Percentiles rank a stretch among this genome's conserved stretches.
Evolutionary conservation across 2,329 filamentous ascomycete genomes (phyloP).

Genomic region (Neodidymelliopsis sp.): DNA sequence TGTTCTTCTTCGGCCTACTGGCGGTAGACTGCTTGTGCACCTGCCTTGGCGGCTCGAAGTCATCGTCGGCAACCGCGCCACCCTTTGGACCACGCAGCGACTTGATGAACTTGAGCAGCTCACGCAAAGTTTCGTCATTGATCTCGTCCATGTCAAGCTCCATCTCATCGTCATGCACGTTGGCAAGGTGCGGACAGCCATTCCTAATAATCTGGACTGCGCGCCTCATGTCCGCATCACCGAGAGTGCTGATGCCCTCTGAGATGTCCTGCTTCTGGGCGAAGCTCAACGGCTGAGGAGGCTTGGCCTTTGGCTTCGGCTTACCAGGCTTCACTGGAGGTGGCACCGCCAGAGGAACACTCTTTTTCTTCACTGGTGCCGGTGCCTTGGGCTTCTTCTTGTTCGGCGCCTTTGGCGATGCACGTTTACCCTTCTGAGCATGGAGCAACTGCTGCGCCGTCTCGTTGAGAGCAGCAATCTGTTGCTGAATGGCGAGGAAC

Average conservation of each 20-base stretch:
- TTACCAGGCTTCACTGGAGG: constrained; percentile 45
- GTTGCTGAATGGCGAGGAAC: constrained; percentile 63
- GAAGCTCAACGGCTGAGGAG: constrained; percentile 72
- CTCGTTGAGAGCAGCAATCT: constrained; percentile 71
- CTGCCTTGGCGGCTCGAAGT: constrained; percentile 56
- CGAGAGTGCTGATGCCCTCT: constrained; percentile 80
- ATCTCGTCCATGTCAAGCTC: constrained; percentile 72
- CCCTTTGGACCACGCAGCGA: constrained; percentile 49
- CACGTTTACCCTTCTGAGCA: constrained; percentile 59
- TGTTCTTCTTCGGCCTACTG: constrained; percentile 73
- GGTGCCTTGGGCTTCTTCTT: constrained; percentile 56
- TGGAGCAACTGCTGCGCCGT: constrained; percentile 66
- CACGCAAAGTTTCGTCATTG: constrained; percentile 61
- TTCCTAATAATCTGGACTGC: constrained; percentile 90
- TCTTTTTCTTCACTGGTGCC: constrained; percentile 38
- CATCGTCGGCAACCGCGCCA: constrained; percentile 53
- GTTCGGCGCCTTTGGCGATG: constrained; percentile 56
- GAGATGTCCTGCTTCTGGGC: constrained; percentile 93
- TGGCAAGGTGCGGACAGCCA: constrained; percentile 73
- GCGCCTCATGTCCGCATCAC: constrained; percentile 76
- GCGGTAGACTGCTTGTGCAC: constrained; percentile 47
- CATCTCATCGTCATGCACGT: constrained; percentile 65
- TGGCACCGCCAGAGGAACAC: constrained; percentile 35
- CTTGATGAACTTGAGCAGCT: constrained; percentile 64
- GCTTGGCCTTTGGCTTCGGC: constrained; percentile 61